Evolutionary conservation across 1,284 basidiomycete species (phyloP).

Genomic region (Trichosporon faecale): DNA sequence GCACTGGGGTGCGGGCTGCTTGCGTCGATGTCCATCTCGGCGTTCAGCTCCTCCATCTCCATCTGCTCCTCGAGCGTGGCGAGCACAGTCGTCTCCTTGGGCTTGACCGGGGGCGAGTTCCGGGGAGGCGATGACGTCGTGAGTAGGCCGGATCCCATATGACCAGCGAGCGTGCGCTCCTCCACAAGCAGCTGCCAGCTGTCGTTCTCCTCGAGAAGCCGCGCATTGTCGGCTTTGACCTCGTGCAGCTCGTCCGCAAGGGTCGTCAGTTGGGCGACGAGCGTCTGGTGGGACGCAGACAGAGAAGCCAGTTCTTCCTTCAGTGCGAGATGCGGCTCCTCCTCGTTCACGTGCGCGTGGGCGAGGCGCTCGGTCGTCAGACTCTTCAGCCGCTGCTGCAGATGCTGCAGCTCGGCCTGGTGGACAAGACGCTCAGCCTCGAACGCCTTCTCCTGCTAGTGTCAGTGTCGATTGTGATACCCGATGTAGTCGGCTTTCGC

Average conservation of each 20-base stretch:
- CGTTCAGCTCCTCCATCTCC: constrained; percentile 42
- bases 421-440: constrained; percentile 46
- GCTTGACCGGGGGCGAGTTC: constrained; percentile 6
- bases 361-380: constrained; percentile 21
- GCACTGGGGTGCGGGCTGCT: constrained; percentile 9
- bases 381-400: constrained; percentile 36
- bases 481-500: background rate
- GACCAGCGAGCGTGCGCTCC: constrained; percentile 81
- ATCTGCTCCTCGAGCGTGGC: constrained; percentile 41
- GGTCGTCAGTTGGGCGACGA: constrained; percentile 38
- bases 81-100: constrained; percentile 18
- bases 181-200: constrained; percentile 86
- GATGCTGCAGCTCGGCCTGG: constrained; percentile 41
- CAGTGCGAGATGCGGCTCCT: constrained; percentile 25
- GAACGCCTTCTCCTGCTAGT: constrained; percentile 42
- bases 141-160: constrained; percentile 54
- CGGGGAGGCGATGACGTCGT: background rate
- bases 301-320: constrained; percentile 45
- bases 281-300: constrained; percentile 37
- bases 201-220: constrained; percentile 76
- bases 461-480: constrained; percentile 14
- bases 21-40: constrained; percentile 30
- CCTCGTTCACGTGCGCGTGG: constrained; percentile 14
- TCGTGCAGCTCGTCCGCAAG: constrained; percentile 41
- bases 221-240: constrained; percentile 33